Base-by-base conservation (phyloP, 2,329 filamentous ascomycete species). In the Neofusicoccum kwambonambiense region DNA sequence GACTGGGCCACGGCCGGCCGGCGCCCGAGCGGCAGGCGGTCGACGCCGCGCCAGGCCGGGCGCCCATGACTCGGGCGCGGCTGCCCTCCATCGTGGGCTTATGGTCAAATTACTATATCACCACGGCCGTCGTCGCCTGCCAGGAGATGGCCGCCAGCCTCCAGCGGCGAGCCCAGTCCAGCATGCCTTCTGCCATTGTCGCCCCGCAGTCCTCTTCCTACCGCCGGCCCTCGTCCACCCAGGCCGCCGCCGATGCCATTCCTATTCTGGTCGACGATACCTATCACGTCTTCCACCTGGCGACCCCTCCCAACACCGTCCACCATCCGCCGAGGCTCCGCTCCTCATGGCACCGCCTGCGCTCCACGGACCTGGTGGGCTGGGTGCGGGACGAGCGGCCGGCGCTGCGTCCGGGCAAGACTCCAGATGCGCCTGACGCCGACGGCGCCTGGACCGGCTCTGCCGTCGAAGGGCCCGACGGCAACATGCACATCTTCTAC, bases 171-270 rank as follows among this genome's bases (percentile, higher is more conserved):
- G 41, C 6, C 27, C 27, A 5, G 27, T 31, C 27, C 27, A 45
- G 47, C 17, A 50, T 54, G 49, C 61, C 50, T 47, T 54, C 49
- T 45, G 49, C 54, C 49, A n/a, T 49, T 17, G 27, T 12, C 11
- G 47, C 12, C 37, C 5, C 37, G 13, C 45, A 15, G 6, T 6
- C 49, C 37, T 9, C 61, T 34, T 31, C 35, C 19, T 69, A 67
- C 70, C 71, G 71, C 47, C 70, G 76, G 15, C 68, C 69, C 3
- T 73, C 73, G 27, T 50, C 68, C 8, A 58, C 66, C 3, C 70
- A 75, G 54, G 76, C 75, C 1, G 73, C 75, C 3, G 76, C 75
- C 35, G 76, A 78, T 66, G 75, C 74, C 27, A 78, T 77, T 34
- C 76, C 76, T 0, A 64, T 78, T 2, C 71, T 77, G 15, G 70